Percentiles rank a stretch among this genome's conserved stretches.
phyloP scores from a whole-genome alignment of 345 rosid genomes.

The Citrus glauca region DNA sequence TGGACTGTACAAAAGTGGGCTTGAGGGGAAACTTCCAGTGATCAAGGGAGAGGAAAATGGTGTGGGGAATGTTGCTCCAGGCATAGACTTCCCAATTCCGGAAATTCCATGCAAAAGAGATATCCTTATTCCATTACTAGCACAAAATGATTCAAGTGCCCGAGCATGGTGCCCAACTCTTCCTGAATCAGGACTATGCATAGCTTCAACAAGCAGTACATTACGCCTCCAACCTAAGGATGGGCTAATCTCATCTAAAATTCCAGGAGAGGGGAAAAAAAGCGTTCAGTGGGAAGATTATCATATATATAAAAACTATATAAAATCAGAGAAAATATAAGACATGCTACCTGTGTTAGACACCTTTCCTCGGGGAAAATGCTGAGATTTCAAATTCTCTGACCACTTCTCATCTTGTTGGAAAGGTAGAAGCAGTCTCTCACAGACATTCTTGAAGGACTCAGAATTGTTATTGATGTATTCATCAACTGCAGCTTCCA shows the following conservation, averaged over 20 bases:
- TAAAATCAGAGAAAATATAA: not conserved
- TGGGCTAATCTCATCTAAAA: slow-evolving; percentile 57
- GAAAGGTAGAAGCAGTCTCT: slow-evolving; percentile 72
- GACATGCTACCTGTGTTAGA: slow-evolving; percentile 38
- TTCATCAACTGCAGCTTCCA: slow-evolving; percentile 84
- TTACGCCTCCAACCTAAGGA: slow-evolving; percentile 95
- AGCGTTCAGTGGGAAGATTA: slow-evolving; percentile 17
- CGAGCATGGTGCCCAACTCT: slow-evolving; percentile 79
- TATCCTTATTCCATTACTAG: slow-evolving; percentile 60
- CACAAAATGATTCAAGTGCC: slow-evolving; percentile 86
- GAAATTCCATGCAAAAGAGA: slow-evolving; percentile 55
- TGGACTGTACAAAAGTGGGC: slow-evolving; percentile 86
- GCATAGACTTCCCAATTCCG: slow-evolving; percentile 49
- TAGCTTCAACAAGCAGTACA: slow-evolving; percentile 90
- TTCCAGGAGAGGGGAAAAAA: slow-evolving; percentile 8
- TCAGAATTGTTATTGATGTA: slow-evolving; percentile 69
- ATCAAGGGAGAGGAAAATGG: slow-evolving; percentile 84
- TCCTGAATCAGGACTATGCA: slow-evolving; percentile 85
- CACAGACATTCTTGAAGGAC: slow-evolving; percentile 64
- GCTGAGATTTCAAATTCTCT: slow-evolving; percentile 54
- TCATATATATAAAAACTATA: slow-evolving; percentile 2
- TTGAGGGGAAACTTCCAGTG: slow-evolving; percentile 91
- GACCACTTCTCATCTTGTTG: slow-evolving; percentile 69
- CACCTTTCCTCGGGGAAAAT: slow-evolving; percentile 29
- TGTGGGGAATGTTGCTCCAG: slow-evolving; percentile 68